These are phyloP conservation scores for Chrysosporium queenslandicum DNA, from an alignment of 2,329 filamentous ascomycete species.

Conservation along the genomic window DNA sequence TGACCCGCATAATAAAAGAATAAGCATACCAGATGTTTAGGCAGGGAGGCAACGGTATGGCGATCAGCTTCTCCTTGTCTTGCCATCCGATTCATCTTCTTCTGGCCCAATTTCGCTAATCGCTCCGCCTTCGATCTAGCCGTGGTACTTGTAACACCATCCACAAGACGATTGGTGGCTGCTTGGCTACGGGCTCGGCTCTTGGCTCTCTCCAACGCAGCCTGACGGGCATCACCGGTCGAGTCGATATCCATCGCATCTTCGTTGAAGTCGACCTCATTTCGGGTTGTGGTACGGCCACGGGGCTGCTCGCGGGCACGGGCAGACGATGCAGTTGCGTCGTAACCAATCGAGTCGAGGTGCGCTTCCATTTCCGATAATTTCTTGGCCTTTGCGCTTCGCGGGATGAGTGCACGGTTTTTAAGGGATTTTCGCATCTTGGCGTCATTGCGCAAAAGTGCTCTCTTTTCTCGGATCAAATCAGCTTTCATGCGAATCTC, in stretches of 20 bases:
- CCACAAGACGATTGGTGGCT: conserved; percentile 38
- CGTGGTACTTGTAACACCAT: conserved; percentile 54
- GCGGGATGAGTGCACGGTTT: conserved; percentile 89
- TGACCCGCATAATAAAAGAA: conserved; percentile 19
- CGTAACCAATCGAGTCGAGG: conserved; percentile 74
- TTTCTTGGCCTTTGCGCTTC: conserved; percentile 68
- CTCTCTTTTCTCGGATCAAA: conserved; percentile 87
- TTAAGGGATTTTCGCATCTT: conserved; percentile 94
- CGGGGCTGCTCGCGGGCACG: conserved; percentile 54
- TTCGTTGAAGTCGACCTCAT: conserved; percentile 55
- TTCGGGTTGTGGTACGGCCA: conserved; percentile 59
- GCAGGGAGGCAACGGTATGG: conserved; percentile 67
- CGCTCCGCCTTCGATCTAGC: conserved; percentile 71
- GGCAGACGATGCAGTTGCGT: conserved; percentile 61
- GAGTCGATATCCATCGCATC: conserved; percentile 41
- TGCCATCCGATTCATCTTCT: conserved; percentile 98
- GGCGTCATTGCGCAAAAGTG: conserved; percentile 84
- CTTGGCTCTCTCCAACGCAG: conserved; percentile 56
- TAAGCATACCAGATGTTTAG: conserved; percentile 79
- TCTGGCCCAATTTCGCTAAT: conserved; percentile 80
- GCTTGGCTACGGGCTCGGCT: conserved; percentile 54
- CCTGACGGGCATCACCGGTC: conserved; percentile 29
- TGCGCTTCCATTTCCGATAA: conserved; percentile 79
- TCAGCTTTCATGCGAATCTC: conserved; percentile 87
- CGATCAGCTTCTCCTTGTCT: conserved; percentile 94